Evolutionary conservation across 768 basidiomycete species (phyloP), one percentile per base, ranked within the genome.

Genomic region (Hypholoma sublateritium): DNA sequence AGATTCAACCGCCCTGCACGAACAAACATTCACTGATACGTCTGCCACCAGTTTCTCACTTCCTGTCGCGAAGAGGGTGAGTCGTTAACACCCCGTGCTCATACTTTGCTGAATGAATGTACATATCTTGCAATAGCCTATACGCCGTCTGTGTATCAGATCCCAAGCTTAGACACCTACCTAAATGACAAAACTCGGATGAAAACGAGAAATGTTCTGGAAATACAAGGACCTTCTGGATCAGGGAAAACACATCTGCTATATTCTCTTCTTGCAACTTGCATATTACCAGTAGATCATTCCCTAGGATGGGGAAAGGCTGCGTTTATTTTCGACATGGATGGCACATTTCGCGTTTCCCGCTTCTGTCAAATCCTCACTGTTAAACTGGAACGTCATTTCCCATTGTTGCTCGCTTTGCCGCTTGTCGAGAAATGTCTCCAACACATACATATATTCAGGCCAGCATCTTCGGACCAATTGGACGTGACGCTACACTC

Each of bases 171-270:
- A 42, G 77, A 80, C 62, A 59, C 64, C 14, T 67, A 72, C 57
- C 59, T 72, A 57, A 59, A 62, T 57, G 50, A 63, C n/a, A 34
- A 24, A 36, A 28, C 53, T 45, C 42, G 37, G 42, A 39, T 28
- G 54, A 53, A 60, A 21, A 62, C 62, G 17, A 62, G 69, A 35
- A 86, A 91, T 67, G 77, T 89, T 39, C 72, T 93, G 60, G 87
- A 91, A 70, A 77, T 95, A 19, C 87, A 92, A 70, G 92, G 92
- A 1, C 81, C 85, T 2, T 75, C 91, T 4, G 80, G 78, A 24
- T 84, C 87, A 5, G 92, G 90, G 25, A 95, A 94, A 72, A 87
- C 89, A 2, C 87, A 88, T 60, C 72, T 95, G n/a, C 70, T 92
- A 24, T 88, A 88, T 66, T 79, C 82, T 65, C 69, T 91, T 48